These are phyloP conservation scores for Wickerhamiella azyma DNA, from an alignment of 805 yeast species.

Conservation along the genomic window DNA sequence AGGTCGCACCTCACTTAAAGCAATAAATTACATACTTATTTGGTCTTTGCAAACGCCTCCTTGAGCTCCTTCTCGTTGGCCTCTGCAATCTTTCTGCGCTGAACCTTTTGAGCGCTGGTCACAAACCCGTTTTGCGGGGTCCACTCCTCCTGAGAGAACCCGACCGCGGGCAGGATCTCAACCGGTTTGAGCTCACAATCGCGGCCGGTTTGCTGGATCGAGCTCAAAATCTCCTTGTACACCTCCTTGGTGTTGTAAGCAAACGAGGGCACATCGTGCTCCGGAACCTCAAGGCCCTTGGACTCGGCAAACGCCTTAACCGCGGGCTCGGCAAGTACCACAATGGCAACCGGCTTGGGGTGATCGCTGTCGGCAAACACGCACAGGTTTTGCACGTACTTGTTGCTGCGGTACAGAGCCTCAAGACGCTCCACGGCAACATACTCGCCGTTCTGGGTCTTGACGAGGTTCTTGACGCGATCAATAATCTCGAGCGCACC, in stretches of 20 bases:
- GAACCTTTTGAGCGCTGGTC: slow-evolving; percentile 91
- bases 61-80: slow-evolving; percentile 58
- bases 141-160: slow-evolving; percentile 83
- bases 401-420: slow-evolving; percentile 74
- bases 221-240: slow-evolving; percentile 37
- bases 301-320: slow-evolving; percentile 48
- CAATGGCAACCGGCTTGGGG: slow-evolving; percentile 85
- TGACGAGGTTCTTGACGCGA: slow-evolving; percentile 89
- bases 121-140: slow-evolving; percentile 92
- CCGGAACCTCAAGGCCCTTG: slow-evolving; percentile 33
- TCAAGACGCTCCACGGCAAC: slow-evolving; percentile 93
- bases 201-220: slow-evolving; percentile 62
- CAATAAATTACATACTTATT: neutral
- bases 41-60: slow-evolving; percentile 34
- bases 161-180: slow-evolving; percentile 69
- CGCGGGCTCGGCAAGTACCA: slow-evolving; percentile 63
- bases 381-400: slow-evolving; percentile 66
- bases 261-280: slow-evolving; percentile 31
- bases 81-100: slow-evolving; percentile 75
- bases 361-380: slow-evolving; percentile 81
- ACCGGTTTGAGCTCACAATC: slow-evolving; percentile 71
- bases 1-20: too few species aligned
- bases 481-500: slow-evolving; percentile 80
- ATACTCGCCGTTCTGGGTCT: slow-evolving; percentile 94
- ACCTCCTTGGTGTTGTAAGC: slow-evolving; percentile 46